Base-by-base conservation (phyloP, 148 eudicot species). In the Rhododendron griersonianum region DNA sequence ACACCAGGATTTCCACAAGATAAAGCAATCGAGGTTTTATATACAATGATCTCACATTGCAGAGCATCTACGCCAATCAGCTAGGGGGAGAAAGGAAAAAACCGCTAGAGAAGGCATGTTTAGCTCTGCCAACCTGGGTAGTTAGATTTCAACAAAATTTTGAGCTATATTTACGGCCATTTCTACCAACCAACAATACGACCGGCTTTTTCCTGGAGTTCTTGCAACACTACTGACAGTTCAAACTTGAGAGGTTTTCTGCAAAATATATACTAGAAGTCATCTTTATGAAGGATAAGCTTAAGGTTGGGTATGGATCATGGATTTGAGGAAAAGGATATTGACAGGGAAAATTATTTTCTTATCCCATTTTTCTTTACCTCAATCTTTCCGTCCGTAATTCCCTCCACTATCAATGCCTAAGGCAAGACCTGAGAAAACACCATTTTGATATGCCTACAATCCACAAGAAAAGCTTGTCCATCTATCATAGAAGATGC, bases 81-180 rank as follows among this genome's bases (percentile, higher is more conserved):
- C 10, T 25, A 69, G 75, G 30, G 59, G 61, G 45, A 28, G 30
- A 35, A 28, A 9, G 16, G 15, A 19, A 44, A 86, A 85, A 41
- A 73, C 87, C 87, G 83, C 90, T 86, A 86, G 84, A 2, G 87
- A 83, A 82, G 87, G 87, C 83, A 85, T 78, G 44, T 55, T 57
- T 65, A 78, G 41, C 74, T 45, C 74, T 82, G 86, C 90, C 90
- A 88, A 85, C 87, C 89, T 78, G 87, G 87, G 88, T 41, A 87
- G 76, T 76, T 69, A 44, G 76, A 19, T 41, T 83, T 13, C 0
- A 1, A 13, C 48, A 35, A 51, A 11, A 79, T 45, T 85, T 79
- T 10, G 63, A 83, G 75, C 30, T 35, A 30, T 51, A 28, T 53
- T 61, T 45, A 21, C 55, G 13, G 10, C 18, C 18, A 21, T 77